Percentiles rank a stretch among this genome's conserved stretches.
Conservation (phyloP, 345 rosid species). For the Erodium maritimum region DNA sequence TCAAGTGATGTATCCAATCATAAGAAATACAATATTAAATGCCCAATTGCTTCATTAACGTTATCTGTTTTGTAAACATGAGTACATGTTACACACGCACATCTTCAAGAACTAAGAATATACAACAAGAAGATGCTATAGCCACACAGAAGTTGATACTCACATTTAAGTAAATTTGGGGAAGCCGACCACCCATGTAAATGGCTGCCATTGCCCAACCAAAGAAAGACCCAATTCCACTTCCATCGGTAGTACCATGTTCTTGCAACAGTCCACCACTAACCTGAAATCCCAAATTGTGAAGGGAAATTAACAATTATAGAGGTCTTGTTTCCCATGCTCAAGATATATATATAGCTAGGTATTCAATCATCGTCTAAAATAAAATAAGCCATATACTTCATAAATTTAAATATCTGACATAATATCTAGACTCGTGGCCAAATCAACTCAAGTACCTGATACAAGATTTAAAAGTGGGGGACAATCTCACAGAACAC, state of each 20-base stretch:
- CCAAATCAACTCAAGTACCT: neutral
- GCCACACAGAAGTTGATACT: constrained; percentile 11
- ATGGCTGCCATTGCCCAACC: constrained; percentile 89
- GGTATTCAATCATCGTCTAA: neutral
- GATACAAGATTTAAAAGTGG: neutral
- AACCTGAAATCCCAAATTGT: constrained; percentile 27
- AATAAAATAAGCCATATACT: neutral
- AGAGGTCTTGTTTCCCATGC: neutral
- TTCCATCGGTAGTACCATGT: constrained; percentile 23
- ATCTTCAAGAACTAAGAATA: neutral
- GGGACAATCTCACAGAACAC: neutral
- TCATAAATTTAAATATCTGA: neutral
- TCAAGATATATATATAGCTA: neutral
- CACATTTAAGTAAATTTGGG: constrained; percentile 75
- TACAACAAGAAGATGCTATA: neutral
- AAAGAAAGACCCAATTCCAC: constrained; percentile 36
- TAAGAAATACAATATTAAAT: neutral
- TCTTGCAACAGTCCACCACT: constrained; percentile 19
- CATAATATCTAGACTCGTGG: neutral
- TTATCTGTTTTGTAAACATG: neutral
- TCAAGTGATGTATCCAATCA: neutral
- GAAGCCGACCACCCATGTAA: constrained; percentile 91
- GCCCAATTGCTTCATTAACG: neutral
- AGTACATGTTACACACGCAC: neutral
- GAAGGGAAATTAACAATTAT: neutral